A percentile compares a stretch with the other conserved stretches of the same genome.
Conservation (phyloP, 768 basidiomycete genomes). For the Gelatoporia subvermispora region DNA sequence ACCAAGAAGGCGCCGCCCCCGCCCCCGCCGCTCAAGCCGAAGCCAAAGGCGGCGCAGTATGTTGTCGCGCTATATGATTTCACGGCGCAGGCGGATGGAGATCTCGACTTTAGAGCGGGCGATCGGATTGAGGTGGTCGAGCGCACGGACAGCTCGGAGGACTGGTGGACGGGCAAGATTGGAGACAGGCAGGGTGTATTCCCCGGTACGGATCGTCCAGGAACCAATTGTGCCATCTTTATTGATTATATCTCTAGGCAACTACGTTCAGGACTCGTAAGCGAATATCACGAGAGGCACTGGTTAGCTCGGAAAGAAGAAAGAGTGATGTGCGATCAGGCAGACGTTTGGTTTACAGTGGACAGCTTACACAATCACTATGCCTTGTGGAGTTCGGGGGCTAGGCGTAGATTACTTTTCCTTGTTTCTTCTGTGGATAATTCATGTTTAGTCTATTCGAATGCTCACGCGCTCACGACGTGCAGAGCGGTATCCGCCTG, state of each 20-base stretch:
- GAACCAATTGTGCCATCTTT: slow-evolving; percentile 1
- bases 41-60: slow-evolving; percentile 74
- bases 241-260: slow-evolving; percentile 40
- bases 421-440: no score
- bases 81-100: slow-evolving; percentile 89
- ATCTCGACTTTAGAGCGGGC: slow-evolving; percentile 84
- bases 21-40: slow-evolving; percentile 87
- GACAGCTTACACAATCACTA: no score
- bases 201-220: slow-evolving; percentile 52
- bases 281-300: not conserved
- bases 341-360: no score
- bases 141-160: slow-evolving; percentile 74
- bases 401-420: no score
- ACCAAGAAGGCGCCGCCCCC: slow-evolving; percentile 84
- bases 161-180: slow-evolving; percentile 95
- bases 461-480: no score
- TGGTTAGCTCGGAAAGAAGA: not conserved
- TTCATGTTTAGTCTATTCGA: no score
- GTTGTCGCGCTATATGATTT: slow-evolving; percentile 96
- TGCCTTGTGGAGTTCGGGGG: no score
- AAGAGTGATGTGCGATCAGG: not conserved
- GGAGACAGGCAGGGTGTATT: slow-evolving; percentile 85
- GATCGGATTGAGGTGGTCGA: slow-evolving; percentile 90
- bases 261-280: slow-evolving; percentile 61
- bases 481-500: no score